Conservation (phyloP, 2,329 filamentous ascomycete species). For the Phoma sp. region DNA sequence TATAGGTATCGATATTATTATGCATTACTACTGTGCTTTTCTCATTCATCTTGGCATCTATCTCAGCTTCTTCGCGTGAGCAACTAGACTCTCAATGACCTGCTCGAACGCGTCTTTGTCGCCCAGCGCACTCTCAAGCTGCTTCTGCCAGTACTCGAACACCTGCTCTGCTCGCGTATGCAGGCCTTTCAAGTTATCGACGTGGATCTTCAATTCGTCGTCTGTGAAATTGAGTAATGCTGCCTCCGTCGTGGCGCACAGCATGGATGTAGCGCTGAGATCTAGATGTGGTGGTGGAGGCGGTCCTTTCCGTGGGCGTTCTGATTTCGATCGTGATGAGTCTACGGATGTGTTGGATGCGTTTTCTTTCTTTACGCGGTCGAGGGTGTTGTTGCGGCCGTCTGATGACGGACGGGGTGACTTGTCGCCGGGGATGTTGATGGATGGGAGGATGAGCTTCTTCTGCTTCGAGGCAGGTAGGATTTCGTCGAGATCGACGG, state of each 20-base stretch:
- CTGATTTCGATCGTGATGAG: conserved; percentile 44
- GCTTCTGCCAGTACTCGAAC: conserved; percentile 86
- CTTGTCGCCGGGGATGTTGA: conserved; percentile 55
- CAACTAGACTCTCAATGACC: conserved; percentile 95
- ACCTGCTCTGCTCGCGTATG: conserved; percentile 77
- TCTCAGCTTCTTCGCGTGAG: conserved; percentile 84
- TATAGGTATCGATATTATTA: neutral
- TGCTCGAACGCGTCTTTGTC: conserved; percentile 95
- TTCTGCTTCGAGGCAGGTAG: conserved; percentile 97
- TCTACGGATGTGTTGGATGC: conserved; percentile 49
- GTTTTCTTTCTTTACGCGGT: conserved; percentile 50
- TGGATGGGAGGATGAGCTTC: conserved; percentile 91
- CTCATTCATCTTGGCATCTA: conserved; percentile 60
- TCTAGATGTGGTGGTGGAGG: conserved; percentile 79
- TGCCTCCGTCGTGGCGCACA: conserved; percentile 85
- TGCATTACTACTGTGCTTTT: conserved; percentile 47
- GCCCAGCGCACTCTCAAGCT: conserved; percentile 83
- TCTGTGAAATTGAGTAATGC: conserved; percentile 82
- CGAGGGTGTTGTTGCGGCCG: conserved; percentile 46
- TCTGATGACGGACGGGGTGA: conserved; percentile 49
- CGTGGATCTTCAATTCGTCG: conserved; percentile 75
- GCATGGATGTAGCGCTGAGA: conserved; percentile 75
- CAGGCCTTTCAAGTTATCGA: conserved; percentile 72
- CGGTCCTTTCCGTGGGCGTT: conserved; percentile 63
- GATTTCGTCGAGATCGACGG: conserved; percentile 96